Conservation (phyloP, 2,329 filamentous ascomycete species). For the Aspergillus niger region DNA sequence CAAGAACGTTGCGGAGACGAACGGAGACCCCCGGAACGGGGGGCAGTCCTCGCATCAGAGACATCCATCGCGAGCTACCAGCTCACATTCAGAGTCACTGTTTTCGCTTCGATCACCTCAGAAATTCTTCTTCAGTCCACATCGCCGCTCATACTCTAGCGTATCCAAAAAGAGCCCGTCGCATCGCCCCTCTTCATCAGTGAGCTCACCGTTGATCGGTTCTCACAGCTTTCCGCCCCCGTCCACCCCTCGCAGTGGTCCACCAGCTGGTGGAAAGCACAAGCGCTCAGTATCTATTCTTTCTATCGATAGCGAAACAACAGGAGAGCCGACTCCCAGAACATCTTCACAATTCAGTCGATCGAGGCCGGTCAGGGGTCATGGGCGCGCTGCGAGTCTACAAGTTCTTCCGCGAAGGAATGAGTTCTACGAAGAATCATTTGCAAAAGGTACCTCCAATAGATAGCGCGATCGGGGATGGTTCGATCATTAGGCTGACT, state of each 20-base stretch:
- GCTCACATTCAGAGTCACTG: conserved; percentile 39
- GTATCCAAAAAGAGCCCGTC: conserved; percentile 36
- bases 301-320: conserved; percentile 64
- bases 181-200: conserved; percentile 44
- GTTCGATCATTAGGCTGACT: neutral
- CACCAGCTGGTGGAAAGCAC: conserved; percentile 58
- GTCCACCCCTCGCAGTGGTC: conserved; percentile 35
- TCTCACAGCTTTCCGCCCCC: conserved; percentile 47
- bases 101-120: conserved; percentile 43
- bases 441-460: conserved; percentile 39
- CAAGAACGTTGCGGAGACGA: conserved; percentile 70
- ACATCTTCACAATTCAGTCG: conserved; percentile 42
- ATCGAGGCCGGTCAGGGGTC: conserved; percentile 61
- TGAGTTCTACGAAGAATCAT: conserved; percentile 43
- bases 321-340: conserved; percentile 32
- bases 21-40: conserved; percentile 32
- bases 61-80: conserved; percentile 40
- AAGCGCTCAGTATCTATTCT: conserved; percentile 80
- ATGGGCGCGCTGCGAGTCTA: conserved; percentile 77
- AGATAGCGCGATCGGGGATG: no score
- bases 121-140: conserved; percentile 37
- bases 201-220: conserved; percentile 41
- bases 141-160: conserved; percentile 39
- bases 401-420: conserved; percentile 65
- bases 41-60: conserved; percentile 38